Evolutionary conservation across 306 rosid genomes (phyloP), one percentile per base, ranked within the genome.

Genomic region (Vigna unguiculata): DNA sequence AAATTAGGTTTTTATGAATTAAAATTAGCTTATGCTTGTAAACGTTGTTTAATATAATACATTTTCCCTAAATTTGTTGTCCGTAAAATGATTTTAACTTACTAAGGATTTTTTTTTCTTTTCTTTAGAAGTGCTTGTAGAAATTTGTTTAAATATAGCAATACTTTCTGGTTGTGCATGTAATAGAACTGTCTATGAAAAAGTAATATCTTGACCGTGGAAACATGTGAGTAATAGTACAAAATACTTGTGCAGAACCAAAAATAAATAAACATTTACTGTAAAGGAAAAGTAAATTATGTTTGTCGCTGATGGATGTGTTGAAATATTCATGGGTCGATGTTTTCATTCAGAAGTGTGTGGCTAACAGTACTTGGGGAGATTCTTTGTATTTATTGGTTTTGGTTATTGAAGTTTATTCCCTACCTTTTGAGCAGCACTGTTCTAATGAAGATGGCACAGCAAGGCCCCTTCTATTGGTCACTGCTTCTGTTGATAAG

Each of bases 401-500:
- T 34, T 66, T 16, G 58, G 69, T 14, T 63, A 15, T 51, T 60
- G 4, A 53, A 34, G 71, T 41, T 45, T 41, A 4, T 66, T 45
- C 45, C 16, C 41, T 73, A 17, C 78, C 12, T 53, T 79, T 53
- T 46, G 82, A 36, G 57, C 84, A 92, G 96, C 94, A 90, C 57
- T 90, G 90, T 78, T 78, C 89, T 86, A 79, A 82, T 69, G 91
- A 85, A 41, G 88, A 89, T 85, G 93, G 96, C 67, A 78, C 80
- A 14, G 79, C 83, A 6, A 86, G 91, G 77, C 90, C 91, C 61
- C 87, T 89, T 48, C 24, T 91, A 30, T 70, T 93, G 85, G 96
- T 93, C 52, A 93, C 98, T 69, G 98, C 98, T 75, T 85, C 98
- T 17, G 91, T 93, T 25, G 98, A 93, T 81, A 89, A 60, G 82